Evolutionary conservation across 257 asterid species (phyloP).

Genomic region (Petrea volubilis): DNA sequence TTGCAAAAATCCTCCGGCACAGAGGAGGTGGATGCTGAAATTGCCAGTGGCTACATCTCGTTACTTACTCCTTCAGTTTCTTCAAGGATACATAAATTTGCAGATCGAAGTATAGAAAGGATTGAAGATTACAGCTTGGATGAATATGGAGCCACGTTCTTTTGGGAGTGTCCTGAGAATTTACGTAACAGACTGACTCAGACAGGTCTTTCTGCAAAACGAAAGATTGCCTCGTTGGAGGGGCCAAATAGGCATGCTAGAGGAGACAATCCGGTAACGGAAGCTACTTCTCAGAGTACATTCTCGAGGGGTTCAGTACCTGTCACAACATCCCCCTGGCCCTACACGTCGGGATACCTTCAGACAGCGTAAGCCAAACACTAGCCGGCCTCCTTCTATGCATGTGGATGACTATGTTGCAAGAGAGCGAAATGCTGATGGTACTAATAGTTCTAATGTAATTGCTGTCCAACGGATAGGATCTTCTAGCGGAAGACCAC

Average conservation of each 20-base stretch:
- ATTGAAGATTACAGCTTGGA: constrained; percentile 51
- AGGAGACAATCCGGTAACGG: constrained; percentile 60
- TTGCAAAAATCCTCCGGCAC: constrained; percentile 44
- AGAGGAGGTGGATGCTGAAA: constrained; percentile 37
- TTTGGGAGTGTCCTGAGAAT: constrained; percentile 96
- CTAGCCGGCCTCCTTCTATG: constrained; percentile 99
- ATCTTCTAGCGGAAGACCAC: constrained; percentile 74
- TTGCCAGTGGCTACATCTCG: constrained; percentile 25
- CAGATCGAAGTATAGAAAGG: constrained; percentile 50
- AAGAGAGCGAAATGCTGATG: constrained; percentile 60
- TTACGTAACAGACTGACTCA: constrained; percentile 77
- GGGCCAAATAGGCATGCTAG: constrained; percentile 71
- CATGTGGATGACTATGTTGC: constrained; percentile 79
- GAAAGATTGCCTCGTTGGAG: constrained; percentile 69
- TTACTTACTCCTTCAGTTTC: constrained; percentile 33
- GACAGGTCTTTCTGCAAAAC: constrained; percentile 55
- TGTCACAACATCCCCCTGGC: constrained; percentile 57
- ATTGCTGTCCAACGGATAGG: constrained; percentile 60
- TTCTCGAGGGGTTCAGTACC: constrained; percentile 72
- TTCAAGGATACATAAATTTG: constrained; percentile 53
- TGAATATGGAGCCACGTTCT: constrained; percentile 62
- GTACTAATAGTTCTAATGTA: constrained; percentile 54
- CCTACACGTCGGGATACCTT: constrained; percentile 90
- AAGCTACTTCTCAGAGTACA: constrained; percentile 54
- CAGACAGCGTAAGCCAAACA: constrained; percentile 96